A percentile compares a stretch with the other conserved stretches of the same genome.
Evolutionary conservation across 2,329 filamentous ascomycete genomes (phyloP).

Genomic region (Biscogniauxia mediterranea): DNA sequence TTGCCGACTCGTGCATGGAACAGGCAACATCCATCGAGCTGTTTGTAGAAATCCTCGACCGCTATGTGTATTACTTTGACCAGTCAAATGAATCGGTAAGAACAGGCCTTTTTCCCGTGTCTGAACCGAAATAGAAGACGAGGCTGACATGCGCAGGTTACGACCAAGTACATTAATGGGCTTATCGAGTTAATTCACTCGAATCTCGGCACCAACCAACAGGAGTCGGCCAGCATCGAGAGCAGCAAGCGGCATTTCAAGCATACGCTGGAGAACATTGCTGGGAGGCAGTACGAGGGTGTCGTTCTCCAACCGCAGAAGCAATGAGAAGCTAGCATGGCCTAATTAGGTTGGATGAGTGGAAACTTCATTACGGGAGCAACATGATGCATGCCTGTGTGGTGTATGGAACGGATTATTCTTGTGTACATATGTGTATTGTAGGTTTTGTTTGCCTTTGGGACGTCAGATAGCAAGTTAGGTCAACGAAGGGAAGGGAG

Average conservation of each 20-base stretch:
- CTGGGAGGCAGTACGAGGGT: constrained; percentile 87
- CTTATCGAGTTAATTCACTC: constrained; percentile 98
- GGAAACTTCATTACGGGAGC: background rate
- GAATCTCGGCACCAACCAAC: constrained; percentile 82
- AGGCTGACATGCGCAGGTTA: constrained; percentile 53
- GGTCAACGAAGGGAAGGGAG: background rate
- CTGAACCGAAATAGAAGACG: background rate
- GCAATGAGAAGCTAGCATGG: constrained; percentile 13
- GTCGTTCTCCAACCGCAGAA: constrained; percentile 68
- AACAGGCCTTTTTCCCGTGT: constrained; percentile 2
- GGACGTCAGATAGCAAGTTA: background rate
- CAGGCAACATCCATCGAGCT: constrained; percentile 94
- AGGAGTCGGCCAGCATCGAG: constrained; percentile 79
- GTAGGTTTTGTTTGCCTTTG: constrained; percentile 9
- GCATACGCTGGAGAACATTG: constrained; percentile 91
- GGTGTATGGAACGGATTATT: constrained; percentile 11
- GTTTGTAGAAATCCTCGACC: constrained; percentile 96
- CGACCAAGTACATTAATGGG: constrained; percentile 95
- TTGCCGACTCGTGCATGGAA: constrained; percentile 99
- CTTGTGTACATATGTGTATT: constrained; percentile 33
- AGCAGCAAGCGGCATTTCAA: constrained; percentile 92
- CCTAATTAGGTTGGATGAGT: no score
- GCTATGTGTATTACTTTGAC: constrained; percentile 99
- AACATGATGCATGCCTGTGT: background rate
- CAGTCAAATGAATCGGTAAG: constrained; percentile 92